A percentile compares a stretch with the other conserved stretches of the same genome.
Conservation (phyloP, 2,329 filamentous ascomycete genomes). For the Pestalotiopsis sp. region DNA sequence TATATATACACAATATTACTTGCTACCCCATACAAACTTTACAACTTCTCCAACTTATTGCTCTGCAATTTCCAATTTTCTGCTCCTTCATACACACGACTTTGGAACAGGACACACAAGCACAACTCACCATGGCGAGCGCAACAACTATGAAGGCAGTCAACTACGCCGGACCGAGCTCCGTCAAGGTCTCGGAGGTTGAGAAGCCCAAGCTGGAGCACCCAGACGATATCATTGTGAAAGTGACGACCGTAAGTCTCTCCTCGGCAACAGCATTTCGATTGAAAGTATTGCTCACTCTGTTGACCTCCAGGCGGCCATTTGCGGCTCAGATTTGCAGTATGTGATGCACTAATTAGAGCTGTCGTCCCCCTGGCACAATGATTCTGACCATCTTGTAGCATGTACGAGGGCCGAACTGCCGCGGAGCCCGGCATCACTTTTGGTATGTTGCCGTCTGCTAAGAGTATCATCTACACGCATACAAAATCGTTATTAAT, state of each 20-base stretch:
- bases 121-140: not conserved
- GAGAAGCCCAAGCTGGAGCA: constrained; percentile 60
- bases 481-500: accelerated
- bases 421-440: constrained; percentile 63
- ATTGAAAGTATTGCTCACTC: not conserved
- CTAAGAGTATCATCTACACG: not conserved
- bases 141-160: constrained; percentile 58
- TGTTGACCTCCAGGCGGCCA: constrained; percentile 33
- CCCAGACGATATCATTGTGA: constrained; percentile 66
- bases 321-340: constrained; percentile 55
- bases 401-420: constrained; percentile 67
- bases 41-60: not conserved
- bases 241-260: constrained; percentile 57
- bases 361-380: constrained; percentile 6
- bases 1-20: not conserved
- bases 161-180: constrained; percentile 63
- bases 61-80: not conserved
- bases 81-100: not conserved
- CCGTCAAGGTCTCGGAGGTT: constrained; percentile 64
- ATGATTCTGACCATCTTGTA: constrained; percentile 33
- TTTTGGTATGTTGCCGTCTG: constrained; percentile 44
- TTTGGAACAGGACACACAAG: not conserved
- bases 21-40: not conserved
- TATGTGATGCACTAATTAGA: constrained; percentile 23
- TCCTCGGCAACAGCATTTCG: not conserved